phyloP scores from a whole-genome alignment of 106 monocot genomes.

The Dendrobium officinale region DNA sequence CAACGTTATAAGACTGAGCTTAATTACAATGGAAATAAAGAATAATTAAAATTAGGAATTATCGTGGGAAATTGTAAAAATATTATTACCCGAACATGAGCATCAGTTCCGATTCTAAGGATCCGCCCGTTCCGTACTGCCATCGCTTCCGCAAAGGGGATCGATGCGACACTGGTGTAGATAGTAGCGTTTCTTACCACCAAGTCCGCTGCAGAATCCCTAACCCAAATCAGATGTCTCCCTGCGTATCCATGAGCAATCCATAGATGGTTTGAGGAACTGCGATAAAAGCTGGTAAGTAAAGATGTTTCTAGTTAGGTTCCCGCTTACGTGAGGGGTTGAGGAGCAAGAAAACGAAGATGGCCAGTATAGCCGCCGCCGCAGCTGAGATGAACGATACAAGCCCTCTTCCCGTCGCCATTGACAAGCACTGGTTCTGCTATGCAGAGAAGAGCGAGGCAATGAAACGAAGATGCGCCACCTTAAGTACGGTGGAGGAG shows the following conservation, averaged over 20 bases:
- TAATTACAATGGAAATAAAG: background rate
- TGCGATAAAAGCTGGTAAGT: background rate
- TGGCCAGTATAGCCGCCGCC: conserved; percentile 9
- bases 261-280: background rate
- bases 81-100: conserved; percentile 40
- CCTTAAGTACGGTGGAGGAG: background rate
- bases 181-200: conserved; percentile 62
- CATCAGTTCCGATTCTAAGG: conserved; percentile 36
- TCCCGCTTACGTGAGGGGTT: conserved; percentile 1
- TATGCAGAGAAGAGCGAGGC: background rate
- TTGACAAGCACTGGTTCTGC: background rate
- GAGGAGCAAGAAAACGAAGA: conserved; percentile 6
- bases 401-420: background rate
- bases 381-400: conserved; percentile 13
- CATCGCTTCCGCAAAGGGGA: conserved; percentile 59
- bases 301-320: background rate
- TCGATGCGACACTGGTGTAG: conserved; percentile 47
- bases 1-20: background rate
- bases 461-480: background rate
- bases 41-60: background rate
- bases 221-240: background rate
- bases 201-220: conserved; percentile 38
- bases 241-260: conserved; percentile 7
- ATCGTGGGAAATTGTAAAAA: background rate
- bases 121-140: conserved; percentile 46